phyloP scores from a whole-genome alignment of 352 stramenopile genomes.

The Aphanomyces stellatus region DNA sequence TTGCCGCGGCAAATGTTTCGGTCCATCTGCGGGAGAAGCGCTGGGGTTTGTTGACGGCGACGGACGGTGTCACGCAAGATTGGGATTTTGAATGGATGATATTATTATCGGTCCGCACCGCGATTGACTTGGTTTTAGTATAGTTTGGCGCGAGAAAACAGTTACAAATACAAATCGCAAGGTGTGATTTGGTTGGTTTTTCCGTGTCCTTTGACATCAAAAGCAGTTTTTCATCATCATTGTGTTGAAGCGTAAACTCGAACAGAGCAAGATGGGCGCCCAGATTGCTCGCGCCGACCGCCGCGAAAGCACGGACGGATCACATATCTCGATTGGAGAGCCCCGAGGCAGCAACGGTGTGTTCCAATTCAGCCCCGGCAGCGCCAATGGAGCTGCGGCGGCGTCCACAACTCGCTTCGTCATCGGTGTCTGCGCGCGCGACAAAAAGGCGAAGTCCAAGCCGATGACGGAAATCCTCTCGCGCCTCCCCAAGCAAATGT shows the following conservation, averaged over 20 bases:
- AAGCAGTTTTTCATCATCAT: background rate
- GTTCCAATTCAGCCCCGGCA: background rate
- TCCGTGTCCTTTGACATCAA: too few relatives aligned
- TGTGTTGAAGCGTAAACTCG: background rate
- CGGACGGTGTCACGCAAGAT: too few relatives aligned
- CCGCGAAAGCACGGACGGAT: conserved; percentile 13
- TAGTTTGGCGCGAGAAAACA: too few relatives aligned
- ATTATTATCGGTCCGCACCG: too few relatives aligned
- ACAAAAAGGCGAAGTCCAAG: conserved; percentile 94
- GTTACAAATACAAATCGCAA: background rate
- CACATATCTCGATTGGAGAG: background rate
- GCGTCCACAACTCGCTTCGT: conserved; percentile 4
- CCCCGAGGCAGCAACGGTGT: background rate
- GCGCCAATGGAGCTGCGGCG: background rate
- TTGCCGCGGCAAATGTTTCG: too few relatives aligned
- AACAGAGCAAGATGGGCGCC: conserved; percentile 16
- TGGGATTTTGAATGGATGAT: too few relatives aligned
- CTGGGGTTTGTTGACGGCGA: too few relatives aligned
- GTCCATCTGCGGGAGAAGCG: too few relatives aligned
- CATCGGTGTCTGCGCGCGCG: conserved; percentile 97
- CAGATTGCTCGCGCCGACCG: conserved; percentile 16
- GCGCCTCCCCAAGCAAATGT: conserved; percentile 78
- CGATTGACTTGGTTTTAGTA: conserved; percentile 2
- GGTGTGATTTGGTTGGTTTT: conserved; percentile 9
- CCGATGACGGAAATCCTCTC: conserved; percentile 96